phyloP scores from a whole-genome alignment of 495 filamentous ascomycete genomes.

The Astrocystis sublimbata region DNA sequence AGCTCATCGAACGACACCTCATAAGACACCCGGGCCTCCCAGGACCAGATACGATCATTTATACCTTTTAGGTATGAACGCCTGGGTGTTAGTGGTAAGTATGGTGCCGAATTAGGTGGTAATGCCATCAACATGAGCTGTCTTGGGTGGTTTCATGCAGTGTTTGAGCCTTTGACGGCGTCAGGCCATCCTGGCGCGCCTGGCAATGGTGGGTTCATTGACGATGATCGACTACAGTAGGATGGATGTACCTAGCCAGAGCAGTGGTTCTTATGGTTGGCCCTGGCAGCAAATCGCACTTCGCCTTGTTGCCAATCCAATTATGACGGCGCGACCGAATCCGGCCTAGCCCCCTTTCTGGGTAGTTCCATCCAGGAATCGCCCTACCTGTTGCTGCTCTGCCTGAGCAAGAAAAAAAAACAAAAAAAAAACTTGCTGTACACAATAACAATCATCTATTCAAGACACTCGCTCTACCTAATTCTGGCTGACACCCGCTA shows the following conservation, averaged over 20 bases:
- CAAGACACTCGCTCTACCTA: background rate
- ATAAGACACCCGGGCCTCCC: background rate
- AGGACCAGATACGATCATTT: background rate
- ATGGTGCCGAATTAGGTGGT: conserved; percentile 1
- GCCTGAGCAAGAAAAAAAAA: background rate
- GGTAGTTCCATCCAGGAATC: background rate
- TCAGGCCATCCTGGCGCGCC: background rate
- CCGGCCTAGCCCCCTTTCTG: background rate
- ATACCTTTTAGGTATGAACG: too few relatives aligned
- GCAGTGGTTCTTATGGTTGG: too few relatives aligned
- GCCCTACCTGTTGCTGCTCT: background rate
- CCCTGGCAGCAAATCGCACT: conserved; percentile 5
- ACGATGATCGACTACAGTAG: too few relatives aligned
- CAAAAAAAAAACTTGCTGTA: conserved; percentile 2
- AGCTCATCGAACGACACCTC: background rate
- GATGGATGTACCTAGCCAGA: too few relatives aligned
- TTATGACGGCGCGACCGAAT: background rate
- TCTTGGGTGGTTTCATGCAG: conserved; percentile 13
- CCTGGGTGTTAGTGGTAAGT: background rate
- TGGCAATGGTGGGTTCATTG: too few relatives aligned
- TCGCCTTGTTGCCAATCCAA: background rate
- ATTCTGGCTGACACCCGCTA: too few relatives aligned
- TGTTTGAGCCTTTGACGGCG: conserved; percentile 7
- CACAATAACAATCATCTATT: conserved; percentile 14
- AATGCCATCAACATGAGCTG: conserved; percentile 2